A percentile compares a stretch with the other conserved stretches of the same genome.
Conservation (phyloP, 2,329 filamentous ascomycete species). For the Hysterium pulicare region DNA sequence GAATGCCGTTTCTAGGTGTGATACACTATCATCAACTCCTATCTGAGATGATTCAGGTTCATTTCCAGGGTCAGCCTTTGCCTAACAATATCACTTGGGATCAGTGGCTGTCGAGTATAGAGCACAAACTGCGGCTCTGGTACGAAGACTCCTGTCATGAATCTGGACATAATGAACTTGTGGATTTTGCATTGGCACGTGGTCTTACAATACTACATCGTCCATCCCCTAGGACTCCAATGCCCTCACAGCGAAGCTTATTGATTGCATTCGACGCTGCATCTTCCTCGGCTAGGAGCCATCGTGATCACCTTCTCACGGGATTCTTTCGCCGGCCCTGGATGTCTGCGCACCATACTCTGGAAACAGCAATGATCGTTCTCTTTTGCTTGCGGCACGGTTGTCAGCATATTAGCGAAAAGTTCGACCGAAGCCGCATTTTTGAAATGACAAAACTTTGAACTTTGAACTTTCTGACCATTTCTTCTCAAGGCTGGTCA, state of each 20-base stretch:
- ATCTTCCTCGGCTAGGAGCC: conserved; percentile 5
- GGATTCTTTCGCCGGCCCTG: conserved; percentile 7
- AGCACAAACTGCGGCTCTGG: conserved; percentile 4
- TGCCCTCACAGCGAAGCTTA: conserved; percentile 6
- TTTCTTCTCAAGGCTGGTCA: conserved; percentile 6
- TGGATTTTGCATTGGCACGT: conserved; percentile 6
- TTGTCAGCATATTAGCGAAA: conserved; percentile 1
- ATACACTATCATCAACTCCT: conserved; percentile 7
- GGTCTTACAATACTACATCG: conserved; percentile 9
- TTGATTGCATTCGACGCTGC: conserved; percentile 7
- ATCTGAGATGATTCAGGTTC: conserved; percentile 7
- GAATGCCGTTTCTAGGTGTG: conserved; percentile 3
- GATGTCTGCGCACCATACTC: conserved; percentile 8
- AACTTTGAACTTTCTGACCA: conserved; percentile 6
- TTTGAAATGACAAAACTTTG: conserved; percentile 9
- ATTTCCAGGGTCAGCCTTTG: conserved; percentile 7
- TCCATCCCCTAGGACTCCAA: conserved; percentile 6
- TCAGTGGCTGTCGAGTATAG: conserved; percentile 2
- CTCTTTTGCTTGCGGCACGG: conserved; percentile 6
- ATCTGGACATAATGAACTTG: conserved; percentile 5
- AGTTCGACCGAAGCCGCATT: conserved; percentile 6
- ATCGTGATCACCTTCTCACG: conserved; percentile 5
- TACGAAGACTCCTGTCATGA: conserved; percentile 5
- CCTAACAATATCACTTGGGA: conserved; percentile 2
- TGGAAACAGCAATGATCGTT: conserved; percentile 5